Evolutionary conservation across 306 rosid genomes (phyloP).

Genomic region (Begonia loranthoides): DNA sequence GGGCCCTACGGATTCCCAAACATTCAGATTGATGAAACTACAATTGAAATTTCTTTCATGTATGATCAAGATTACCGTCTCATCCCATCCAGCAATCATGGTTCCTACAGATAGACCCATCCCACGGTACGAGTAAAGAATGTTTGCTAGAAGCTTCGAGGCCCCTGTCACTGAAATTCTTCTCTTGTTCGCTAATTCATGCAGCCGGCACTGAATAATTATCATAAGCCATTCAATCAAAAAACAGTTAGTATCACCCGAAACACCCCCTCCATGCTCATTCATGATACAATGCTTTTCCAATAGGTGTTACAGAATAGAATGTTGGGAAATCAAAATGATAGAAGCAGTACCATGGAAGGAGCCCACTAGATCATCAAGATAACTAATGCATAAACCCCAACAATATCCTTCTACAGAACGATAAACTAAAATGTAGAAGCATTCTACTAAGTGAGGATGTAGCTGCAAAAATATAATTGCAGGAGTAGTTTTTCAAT

Average conservation of each 20-base stretch:
- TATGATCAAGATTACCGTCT: conserved; percentile 41
- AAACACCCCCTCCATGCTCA: background rate
- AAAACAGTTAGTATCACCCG: background rate
- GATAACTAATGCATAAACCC: too few species aligned
- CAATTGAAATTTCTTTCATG: background rate
- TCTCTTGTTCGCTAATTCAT: conserved; percentile 81
- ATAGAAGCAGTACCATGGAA: too few species aligned
- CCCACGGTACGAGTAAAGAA: conserved; percentile 89
- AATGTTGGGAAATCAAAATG: background rate
- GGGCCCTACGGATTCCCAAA: conserved; percentile 49
- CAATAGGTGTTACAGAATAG: background rate
- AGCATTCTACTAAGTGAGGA: too few species aligned
- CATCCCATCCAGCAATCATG: conserved; percentile 99
- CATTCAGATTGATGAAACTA: background rate
- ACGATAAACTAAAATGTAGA: too few species aligned
- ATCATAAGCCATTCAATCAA: conserved; percentile 5
- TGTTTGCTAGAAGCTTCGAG: conserved; percentile 87
- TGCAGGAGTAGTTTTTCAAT: too few species aligned
- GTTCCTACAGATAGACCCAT: conserved; percentile 98
- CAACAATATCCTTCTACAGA: too few species aligned
- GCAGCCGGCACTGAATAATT: conserved; percentile 56
- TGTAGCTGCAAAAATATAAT: too few species aligned
- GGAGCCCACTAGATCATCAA: too few species aligned
- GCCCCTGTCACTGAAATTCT: conserved; percentile 97
- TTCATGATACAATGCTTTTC: too few species aligned